phyloP scores from a whole-genome alignment of 495 filamentous ascomycete genomes.

The Penicillium antarcticum region DNA sequence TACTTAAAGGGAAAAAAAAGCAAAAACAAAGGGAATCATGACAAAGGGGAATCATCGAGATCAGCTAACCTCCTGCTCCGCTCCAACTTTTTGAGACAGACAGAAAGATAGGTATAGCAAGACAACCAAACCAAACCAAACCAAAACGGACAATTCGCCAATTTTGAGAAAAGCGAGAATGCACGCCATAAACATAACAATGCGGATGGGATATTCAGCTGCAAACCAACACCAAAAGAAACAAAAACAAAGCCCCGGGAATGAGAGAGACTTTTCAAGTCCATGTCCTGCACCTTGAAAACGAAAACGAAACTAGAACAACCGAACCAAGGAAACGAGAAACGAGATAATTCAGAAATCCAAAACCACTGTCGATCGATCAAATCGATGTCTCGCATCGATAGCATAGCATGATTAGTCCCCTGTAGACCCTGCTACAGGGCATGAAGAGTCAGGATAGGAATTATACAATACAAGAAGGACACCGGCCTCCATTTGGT shows the following conservation, averaged over 20 bases:
- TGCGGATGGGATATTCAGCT: slow-evolving; percentile 4
- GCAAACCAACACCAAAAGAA: background rate
- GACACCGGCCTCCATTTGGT: slow-evolving; percentile 14
- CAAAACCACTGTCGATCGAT: slow-evolving; percentile 4
- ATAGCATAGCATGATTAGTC: slow-evolving; percentile 18
- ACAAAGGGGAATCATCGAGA: too few species aligned
- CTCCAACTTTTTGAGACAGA: background rate
- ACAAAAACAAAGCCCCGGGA: slow-evolving; percentile 4
- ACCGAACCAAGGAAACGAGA: background rate
- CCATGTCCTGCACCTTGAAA: background rate
- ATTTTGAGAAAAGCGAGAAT: background rate
- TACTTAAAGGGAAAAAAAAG: too few species aligned
- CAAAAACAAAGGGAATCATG: too few species aligned
- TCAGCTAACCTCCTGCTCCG: too few species aligned
- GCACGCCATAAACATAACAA: background rate
- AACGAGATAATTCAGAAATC: slow-evolving; percentile 9
- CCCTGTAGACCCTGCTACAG: slow-evolving; percentile 38
- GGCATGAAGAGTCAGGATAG: slow-evolving; percentile 2
- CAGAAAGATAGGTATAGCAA: background rate
- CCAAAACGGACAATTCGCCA: background rate
- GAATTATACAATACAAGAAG: slow-evolving; percentile 28
- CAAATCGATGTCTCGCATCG: slow-evolving; percentile 10
- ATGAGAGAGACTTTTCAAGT: slow-evolving; percentile 1
- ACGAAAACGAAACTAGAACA: background rate
- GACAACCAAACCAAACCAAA: background rate